Evolutionary conservation across 2,329 filamentous ascomycete species (phyloP), one percentile per base, ranked within the genome.

Genomic region (Fusarium euwallaceae): DNA sequence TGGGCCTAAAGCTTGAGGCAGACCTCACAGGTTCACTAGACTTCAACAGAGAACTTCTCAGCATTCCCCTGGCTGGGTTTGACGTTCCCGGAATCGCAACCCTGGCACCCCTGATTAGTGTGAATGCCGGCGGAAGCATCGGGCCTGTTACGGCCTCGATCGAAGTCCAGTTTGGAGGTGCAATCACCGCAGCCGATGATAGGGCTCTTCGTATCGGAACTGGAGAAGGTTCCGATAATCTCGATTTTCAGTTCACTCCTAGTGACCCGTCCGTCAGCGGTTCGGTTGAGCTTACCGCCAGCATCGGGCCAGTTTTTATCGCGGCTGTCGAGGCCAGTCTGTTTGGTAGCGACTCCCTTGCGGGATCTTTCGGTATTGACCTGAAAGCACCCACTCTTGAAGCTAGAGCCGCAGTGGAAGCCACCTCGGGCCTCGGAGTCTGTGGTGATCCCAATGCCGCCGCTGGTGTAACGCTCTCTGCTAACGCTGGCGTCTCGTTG

Each of bases 301-400:
- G 29, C 34, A 59, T 59, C 24, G 55, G 55, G 11, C 55, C 55
- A 41, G 55, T 59, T 39, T 59, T 39, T 39, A 59, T 59, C 55
- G 55, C 55, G 34, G 55, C 55, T 59, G 32, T 59, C 55, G 55
- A 59, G 34, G 55, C 55, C 11, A 59, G 55, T 41, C 29, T 36
- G 17, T 59, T 59, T 27, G 20, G 20, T 27, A 51, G 45, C 12
- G 45, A 51, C 45, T 51, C 45, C 34, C 55, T 39, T 39, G 55
- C 34, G 20, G 55, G 34, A 36, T 59, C 34, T 27, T 59, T 59
- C 55, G 55, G 55, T 39, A 59, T 59, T 36, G 55, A 59, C 22
- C 29, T 59, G 17, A 59, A 59, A 22, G 55, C 55, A 41, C 55
- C 55, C 55, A 59, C 55, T 59, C 55, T 59, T n/a, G 34, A 59